Evolutionary conservation across 2,329 filamentous ascomycete genomes (phyloP), one percentile per base, ranked within the genome.

Genomic region (Sarocladium kiliense): DNA sequence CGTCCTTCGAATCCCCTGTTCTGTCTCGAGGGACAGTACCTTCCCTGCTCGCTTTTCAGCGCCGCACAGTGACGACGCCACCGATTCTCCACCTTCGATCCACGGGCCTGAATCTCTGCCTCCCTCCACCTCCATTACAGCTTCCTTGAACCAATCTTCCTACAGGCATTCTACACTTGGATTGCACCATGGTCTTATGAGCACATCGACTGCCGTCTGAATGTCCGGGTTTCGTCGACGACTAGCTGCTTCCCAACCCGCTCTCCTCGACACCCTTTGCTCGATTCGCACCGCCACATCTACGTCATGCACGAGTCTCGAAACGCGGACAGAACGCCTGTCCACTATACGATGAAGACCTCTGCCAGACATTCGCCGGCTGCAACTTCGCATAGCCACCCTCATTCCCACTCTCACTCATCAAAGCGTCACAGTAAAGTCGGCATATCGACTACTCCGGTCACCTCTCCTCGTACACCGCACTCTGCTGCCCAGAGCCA

Each of bases 401-500:
- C 68, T 16, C 69, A 73, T 51, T 60, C 69, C 18, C 68, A 45
- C 75, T 75, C 44, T 7, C 44, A 47, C 54, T 65, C 74, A 21
- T 58, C 61, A 18, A 71, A 66, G 53, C 61, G 69, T 32, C 66
- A 68, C 57, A 79, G 74, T 58, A 69, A 66, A 54, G 61, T 68
- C 30, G 67, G 68, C 56, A 78, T 74, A 58, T 66, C 77, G 4
- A 71, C 73, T 11, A 83, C 82, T 1, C 81, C 84, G 2, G 57
- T 74, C 41, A 71, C 76, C 14, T 82, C 82, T 5, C 77, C 80
- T 42, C 74, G 75, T 51, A 70, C 74, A 58, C 72, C 78, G 18
- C 75, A 77, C 58, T 81, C 82, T 2, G 78, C 79, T 50, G 79
- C 80, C 59, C 80, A 85, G 64, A 66, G 75, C 21, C 71, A 77